phyloP scores from a whole-genome alignment of 352 stramenopile species.

The Saprolegnia parasitica region DNA sequence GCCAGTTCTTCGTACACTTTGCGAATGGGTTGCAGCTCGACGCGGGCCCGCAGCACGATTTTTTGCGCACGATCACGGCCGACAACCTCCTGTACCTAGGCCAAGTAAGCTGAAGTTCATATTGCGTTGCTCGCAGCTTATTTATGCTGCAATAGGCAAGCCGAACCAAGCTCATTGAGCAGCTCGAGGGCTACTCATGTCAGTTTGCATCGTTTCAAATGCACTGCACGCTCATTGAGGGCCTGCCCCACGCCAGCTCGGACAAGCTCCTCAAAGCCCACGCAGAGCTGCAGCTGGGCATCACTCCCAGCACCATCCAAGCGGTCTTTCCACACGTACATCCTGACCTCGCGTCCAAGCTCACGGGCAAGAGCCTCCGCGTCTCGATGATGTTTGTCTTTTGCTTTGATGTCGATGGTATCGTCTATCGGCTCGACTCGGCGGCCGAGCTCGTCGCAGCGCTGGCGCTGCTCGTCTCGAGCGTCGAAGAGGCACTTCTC shows the following conservation, averaged over 20 bases:
- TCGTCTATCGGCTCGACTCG: constrained; percentile 6
- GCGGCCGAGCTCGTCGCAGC: constrained; percentile 1
- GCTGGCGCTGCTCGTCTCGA: constrained; percentile 34
- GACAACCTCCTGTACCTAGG: constrained; percentile 21
- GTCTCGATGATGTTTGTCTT: constrained; percentile 23
- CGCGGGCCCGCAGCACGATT: constrained; percentile 10
- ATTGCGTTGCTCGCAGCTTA: background rate
- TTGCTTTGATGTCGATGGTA: constrained; percentile 17
- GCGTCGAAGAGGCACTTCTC: constrained; percentile 41
- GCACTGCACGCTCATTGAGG: constrained; percentile 35
- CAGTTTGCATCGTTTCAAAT: constrained; percentile 47
- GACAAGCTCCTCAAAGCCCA: constrained; percentile 51
- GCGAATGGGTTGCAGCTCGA: background rate
- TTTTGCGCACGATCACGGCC: constrained; percentile 4
- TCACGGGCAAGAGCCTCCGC: constrained; percentile 34
- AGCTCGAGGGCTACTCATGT: constrained; percentile 58
- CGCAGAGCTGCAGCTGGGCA: constrained; percentile 38
- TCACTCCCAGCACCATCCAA: constrained; percentile 55
- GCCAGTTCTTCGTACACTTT: constrained; percentile 4
- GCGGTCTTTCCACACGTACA: constrained; percentile 63
- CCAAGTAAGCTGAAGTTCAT: constrained; percentile 32
- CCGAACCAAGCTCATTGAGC: constrained; percentile 39
- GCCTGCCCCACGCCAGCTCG: constrained; percentile 41
- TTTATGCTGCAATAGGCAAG: constrained; percentile 2
- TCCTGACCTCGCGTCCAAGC: constrained; percentile 46